Evolutionary conservation across 192 early-diverging fungal genomes (phyloP).

Genomic region (Backusella morwellensis): DNA sequence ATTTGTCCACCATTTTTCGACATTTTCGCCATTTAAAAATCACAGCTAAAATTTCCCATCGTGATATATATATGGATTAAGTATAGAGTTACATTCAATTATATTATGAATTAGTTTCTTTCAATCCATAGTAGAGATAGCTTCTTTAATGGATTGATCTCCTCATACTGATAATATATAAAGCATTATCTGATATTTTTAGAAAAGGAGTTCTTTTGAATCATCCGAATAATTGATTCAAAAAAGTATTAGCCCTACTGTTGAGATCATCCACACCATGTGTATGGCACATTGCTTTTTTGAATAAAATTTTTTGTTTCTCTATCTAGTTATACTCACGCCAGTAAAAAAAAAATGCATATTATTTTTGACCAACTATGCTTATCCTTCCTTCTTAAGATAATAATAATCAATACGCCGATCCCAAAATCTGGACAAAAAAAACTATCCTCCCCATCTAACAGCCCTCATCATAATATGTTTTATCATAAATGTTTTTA

Average conservation of each 20-base stretch:
- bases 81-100: background rate
- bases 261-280: background rate
- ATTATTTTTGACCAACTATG: background rate
- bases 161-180: background rate
- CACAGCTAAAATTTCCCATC: no score
- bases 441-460: background rate
- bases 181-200: background rate
- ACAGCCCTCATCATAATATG: background rate
- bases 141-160: background rate
- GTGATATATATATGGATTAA: background rate
- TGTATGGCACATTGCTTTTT: background rate
- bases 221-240: background rate
- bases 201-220: background rate
- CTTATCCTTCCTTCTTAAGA: background rate
- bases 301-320: background rate
- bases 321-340: background rate
- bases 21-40: no score
- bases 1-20: no score
- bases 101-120: background rate
- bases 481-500: background rate
- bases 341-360: background rate
- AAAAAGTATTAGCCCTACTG: background rate
- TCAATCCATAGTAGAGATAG: background rate
- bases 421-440: background rate
- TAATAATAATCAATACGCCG: background rate